Conservation (phyloP, 2,329 filamentous ascomycete genomes). For the Conoideocrella luteorostrata region DNA sequence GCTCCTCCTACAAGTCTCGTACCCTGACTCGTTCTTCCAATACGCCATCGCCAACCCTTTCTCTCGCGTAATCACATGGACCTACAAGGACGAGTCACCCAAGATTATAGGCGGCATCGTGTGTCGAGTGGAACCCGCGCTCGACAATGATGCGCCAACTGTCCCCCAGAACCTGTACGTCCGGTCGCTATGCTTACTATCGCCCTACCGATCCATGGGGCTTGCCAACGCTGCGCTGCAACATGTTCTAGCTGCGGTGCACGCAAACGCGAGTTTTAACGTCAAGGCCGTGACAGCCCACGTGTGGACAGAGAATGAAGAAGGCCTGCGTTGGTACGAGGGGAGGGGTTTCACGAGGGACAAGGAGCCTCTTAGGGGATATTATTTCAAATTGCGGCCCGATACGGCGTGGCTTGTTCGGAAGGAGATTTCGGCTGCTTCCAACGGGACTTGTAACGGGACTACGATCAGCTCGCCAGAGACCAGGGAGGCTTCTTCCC, state of each 20-base stretch:
- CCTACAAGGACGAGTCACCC: conserved; percentile 32
- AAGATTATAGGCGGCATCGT: conserved; percentile 57
- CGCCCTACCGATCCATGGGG: conserved; percentile 56
- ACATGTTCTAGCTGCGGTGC: conserved; percentile 37
- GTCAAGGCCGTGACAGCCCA: conserved; percentile 52
- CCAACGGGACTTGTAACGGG: no score
- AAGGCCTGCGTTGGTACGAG: conserved; percentile 57
- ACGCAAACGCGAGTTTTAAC: conserved; percentile 28
- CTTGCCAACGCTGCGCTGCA: conserved; percentile 52
- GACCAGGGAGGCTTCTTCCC: conserved; percentile 5
- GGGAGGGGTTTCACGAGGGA: conserved; percentile 49
- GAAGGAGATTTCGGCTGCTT: conserved; percentile 28
- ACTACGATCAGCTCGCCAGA: not conserved
- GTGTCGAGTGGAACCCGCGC: conserved; percentile 56
- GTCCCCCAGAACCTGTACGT: conserved; percentile 50
- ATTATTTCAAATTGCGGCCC: conserved; percentile 57
- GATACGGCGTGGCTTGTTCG: conserved; percentile 55
- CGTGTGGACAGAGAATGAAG: conserved; percentile 61
- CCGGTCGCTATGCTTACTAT: conserved; percentile 56
- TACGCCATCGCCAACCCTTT: conserved; percentile 45
- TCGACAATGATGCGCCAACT: not conserved
- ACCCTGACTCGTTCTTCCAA: conserved; percentile 59
- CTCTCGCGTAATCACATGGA: conserved; percentile 56
- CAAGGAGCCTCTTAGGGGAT: conserved; percentile 43
- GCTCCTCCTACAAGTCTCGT: conserved; percentile 57